Evolutionary conservation across 176 grass and related monocot genomes (phyloP).

Genomic region (Oryza nivara): DNA sequence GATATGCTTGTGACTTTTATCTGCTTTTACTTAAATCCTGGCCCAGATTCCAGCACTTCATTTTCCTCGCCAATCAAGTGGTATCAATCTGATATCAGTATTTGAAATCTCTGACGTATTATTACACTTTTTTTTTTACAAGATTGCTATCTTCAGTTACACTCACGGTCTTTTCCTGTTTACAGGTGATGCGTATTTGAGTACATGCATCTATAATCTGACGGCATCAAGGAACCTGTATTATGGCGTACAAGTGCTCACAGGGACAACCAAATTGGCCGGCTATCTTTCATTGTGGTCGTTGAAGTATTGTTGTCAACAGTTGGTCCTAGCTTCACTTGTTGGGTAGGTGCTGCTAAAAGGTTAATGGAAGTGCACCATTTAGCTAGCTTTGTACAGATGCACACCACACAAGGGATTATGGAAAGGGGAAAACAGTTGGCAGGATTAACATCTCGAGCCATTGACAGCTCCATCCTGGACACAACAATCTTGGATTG

Average conservation of each 20-base stretch:
- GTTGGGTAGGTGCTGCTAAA: slow-evolving; percentile 48
- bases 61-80: slow-evolving; percentile 29
- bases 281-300: slow-evolving; percentile 51
- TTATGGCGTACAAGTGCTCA: slow-evolving; percentile 44
- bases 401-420: slow-evolving; percentile 45
- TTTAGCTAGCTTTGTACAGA: slow-evolving; percentile 51
- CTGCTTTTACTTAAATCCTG: slow-evolving; percentile 40
- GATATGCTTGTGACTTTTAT: slow-evolving; percentile 32
- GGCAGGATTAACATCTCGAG: slow-evolving; percentile 46
- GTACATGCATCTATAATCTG: slow-evolving; percentile 1
- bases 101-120: slow-evolving; percentile 10
- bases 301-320: slow-evolving; percentile 64
- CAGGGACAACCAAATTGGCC: slow-evolving; percentile 59
- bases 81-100: slow-evolving; percentile 26
- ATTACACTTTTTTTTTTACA: slow-evolving; percentile 14
- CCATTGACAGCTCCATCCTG: slow-evolving; percentile 42
- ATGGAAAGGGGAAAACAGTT: slow-evolving; percentile 48
- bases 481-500: slow-evolving; percentile 48
- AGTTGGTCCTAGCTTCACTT: slow-evolving; percentile 61
- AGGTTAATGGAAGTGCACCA: slow-evolving; percentile 48
- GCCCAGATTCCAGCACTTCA: slow-evolving; percentile 34
- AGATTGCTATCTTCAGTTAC: slow-evolving; percentile 36
- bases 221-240: slow-evolving; percentile 27
- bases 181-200: slow-evolving; percentile 21
- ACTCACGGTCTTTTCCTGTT: slow-evolving; percentile 12